Conservation (phyloP, 2,329 filamentous ascomycete species). For the Calonectria leucothoes region DNA sequence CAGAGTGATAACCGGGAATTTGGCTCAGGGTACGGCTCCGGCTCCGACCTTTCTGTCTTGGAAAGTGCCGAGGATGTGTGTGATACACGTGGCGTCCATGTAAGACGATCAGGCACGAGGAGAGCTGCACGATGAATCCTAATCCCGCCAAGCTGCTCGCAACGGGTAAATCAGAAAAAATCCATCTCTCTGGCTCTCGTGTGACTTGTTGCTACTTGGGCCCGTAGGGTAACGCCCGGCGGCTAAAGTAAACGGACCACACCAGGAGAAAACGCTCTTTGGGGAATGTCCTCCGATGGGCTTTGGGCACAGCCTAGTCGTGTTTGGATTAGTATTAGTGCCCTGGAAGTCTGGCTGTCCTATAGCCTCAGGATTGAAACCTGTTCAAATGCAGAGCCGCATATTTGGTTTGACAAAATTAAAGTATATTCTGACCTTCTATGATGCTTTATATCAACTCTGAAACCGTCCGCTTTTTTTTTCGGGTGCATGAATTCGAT, state of each 20-base stretch:
- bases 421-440: background rate
- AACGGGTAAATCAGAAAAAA: background rate
- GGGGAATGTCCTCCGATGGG: background rate
- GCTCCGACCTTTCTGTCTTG: background rate
- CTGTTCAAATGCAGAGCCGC: background rate
- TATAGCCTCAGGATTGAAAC: background rate
- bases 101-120: background rate
- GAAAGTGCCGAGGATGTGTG: background rate
- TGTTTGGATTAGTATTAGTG: background rate
- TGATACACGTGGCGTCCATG: background rate
- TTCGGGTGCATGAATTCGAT: background rate
- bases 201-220: background rate
- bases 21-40: no score
- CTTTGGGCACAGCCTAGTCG: background rate
- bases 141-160: background rate
- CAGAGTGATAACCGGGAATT: background rate
- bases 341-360: background rate
- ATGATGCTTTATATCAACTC: background rate
- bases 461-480: background rate
- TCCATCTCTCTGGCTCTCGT: background rate
- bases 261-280: background rate
- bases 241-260: background rate
- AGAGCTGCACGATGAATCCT: background rate
- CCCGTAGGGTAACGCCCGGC: background rate
- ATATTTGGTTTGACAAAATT: background rate